Conservation (phyloP, 1,284 basidiomycete species). For the Sanghuangporus baumii region DNA sequence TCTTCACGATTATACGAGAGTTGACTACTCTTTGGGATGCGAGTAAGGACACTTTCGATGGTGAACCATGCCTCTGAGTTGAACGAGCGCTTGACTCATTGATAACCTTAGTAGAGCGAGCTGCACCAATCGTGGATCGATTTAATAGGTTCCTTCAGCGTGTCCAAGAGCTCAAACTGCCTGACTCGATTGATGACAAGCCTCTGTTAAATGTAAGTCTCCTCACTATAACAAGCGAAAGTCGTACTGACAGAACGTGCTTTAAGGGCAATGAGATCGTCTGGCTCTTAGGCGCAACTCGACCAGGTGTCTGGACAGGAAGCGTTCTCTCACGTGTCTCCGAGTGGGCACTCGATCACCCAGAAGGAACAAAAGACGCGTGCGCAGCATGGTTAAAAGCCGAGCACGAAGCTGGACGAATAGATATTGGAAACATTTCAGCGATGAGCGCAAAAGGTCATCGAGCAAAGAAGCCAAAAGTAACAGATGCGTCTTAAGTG, state of each 20-base stretch:
- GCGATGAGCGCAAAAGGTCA: not conserved
- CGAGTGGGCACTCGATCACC: slow-evolving; percentile 81
- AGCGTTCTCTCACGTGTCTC: slow-evolving; percentile 59
- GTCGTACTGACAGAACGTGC: slow-evolving; percentile 1
- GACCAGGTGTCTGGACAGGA: slow-evolving; percentile 67
- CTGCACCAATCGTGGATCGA: slow-evolving; percentile 41
- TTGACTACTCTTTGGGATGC: slow-evolving; percentile 53
- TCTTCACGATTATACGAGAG: slow-evolving; percentile 74
- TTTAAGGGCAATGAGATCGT: slow-evolving; percentile 69
- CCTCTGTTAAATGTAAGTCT: slow-evolving; percentile 71
- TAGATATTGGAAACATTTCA: slow-evolving; percentile 15
- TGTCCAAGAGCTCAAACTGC: slow-evolving; percentile 59
- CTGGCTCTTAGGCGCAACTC: slow-evolving; percentile 44
- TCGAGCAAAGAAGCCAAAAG: slow-evolving; percentile 10
- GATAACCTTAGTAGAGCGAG: slow-evolving; percentile 33
- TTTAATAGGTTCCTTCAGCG: slow-evolving; percentile 64
- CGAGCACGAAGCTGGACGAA: slow-evolving; percentile 43
- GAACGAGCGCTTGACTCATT: not conserved
- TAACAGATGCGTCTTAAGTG: not conserved
- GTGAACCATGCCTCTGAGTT: slow-evolving; percentile 32
- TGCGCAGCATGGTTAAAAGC: slow-evolving; percentile 65
- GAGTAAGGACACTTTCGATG: slow-evolving; percentile 37
- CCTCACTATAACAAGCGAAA: not conserved
- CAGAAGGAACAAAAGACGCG: slow-evolving; percentile 55
- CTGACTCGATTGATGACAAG: slow-evolving; percentile 56